Evolutionary conservation across 2,329 filamentous ascomycete genomes (phyloP).

Genomic region (Chrysoporthe puriensis): DNA sequence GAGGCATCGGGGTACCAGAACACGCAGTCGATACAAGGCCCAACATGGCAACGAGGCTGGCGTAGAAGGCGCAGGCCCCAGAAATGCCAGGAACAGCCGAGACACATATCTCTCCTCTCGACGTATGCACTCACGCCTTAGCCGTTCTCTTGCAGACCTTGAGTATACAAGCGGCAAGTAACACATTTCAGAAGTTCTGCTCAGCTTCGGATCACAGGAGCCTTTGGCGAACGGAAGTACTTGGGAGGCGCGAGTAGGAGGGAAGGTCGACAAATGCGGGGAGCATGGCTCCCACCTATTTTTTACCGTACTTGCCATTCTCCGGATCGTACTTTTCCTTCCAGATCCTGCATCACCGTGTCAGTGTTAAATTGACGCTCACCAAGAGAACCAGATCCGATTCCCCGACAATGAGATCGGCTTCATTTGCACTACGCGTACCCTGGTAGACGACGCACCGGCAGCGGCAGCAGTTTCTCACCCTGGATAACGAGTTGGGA

Average conservation of each 20-base stretch:
- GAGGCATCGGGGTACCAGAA: not conserved
- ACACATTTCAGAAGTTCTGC: not conserved
- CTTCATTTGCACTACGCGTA: not conserved
- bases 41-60: not conserved
- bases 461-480: not conserved
- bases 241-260: not conserved
- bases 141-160: not conserved
- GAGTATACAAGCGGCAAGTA: not conserved
- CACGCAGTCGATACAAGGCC: not conserved
- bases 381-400: not conserved
- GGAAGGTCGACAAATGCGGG: not conserved
- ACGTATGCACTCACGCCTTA: slow-evolving; percentile 7
- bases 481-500: too few species aligned
- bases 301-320: slow-evolving; percentile 50
- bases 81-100: slow-evolving; percentile 7
- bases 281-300: slow-evolving; percentile 34
- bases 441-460: not conserved
- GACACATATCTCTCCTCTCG: not conserved
- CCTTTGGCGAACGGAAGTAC: not conserved
- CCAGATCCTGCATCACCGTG: slow-evolving; percentile 76
- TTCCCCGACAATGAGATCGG: not conserved
- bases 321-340: slow-evolving; percentile 86
- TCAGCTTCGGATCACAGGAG: not conserved
- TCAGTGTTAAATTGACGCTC: slow-evolving; percentile 12
- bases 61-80: slow-evolving; percentile 1